phyloP scores from a whole-genome alignment of 1,284 basidiomycete genomes.

The Rhodotorula glutinis region DNA sequence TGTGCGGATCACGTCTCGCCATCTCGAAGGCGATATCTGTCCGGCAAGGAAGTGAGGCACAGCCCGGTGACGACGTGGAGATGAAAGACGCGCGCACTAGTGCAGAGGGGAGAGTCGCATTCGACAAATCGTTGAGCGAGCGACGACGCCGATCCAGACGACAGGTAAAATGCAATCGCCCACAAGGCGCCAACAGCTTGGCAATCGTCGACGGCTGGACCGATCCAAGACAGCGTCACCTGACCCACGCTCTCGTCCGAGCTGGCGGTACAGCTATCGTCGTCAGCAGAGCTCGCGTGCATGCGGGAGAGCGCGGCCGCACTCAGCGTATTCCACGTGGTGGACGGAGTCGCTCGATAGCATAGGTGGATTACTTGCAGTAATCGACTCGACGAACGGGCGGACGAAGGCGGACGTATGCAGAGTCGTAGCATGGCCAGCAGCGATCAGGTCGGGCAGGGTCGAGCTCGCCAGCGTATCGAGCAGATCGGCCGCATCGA shows the following conservation, averaged over 20 bases:
- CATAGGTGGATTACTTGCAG: slow-evolving; percentile 27
- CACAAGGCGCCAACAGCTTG: slow-evolving; percentile 80
- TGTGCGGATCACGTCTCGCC: slow-evolving; percentile 64
- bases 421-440: slow-evolving; percentile 64
- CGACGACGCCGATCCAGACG: slow-evolving; percentile 79
- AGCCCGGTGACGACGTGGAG: no score
- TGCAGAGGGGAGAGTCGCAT: slow-evolving; percentile 77
- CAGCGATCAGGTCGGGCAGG: slow-evolving; percentile 63
- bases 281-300: slow-evolving; percentile 52
- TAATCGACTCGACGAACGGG: slow-evolving; percentile 80
- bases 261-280: slow-evolving; percentile 56
- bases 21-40: slow-evolving; percentile 74
- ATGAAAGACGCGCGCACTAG: slow-evolving; percentile 48
- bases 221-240: slow-evolving; percentile 72
- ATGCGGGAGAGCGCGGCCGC: background rate
- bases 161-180: slow-evolving; percentile 86
- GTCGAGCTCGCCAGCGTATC: no score
- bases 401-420: slow-evolving; percentile 78
- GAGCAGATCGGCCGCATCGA: slow-evolving; percentile 69
- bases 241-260: slow-evolving; percentile 90
- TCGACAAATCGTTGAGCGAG: slow-evolving; percentile 90
- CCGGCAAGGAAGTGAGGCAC: slow-evolving; percentile 52
- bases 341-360: slow-evolving; percentile 52
- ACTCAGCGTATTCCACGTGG: slow-evolving; percentile 84
- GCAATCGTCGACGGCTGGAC: slow-evolving; percentile 64